Conservation (phyloP, 2,329 filamentous ascomycete genomes). For the Talaromyces marneffei region DNA sequence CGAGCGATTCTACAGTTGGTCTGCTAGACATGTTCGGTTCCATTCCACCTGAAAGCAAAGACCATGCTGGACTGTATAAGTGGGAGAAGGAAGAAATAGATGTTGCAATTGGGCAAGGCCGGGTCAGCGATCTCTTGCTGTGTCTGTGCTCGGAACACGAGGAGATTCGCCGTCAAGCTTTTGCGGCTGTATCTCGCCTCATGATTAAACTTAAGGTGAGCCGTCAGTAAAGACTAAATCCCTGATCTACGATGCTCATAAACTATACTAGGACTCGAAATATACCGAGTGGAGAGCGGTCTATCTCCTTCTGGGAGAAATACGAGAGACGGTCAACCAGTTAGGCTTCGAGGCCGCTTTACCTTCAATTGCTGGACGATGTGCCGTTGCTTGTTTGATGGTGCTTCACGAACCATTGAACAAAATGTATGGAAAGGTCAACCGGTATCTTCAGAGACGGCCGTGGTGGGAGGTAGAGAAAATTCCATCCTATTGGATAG, state of each 20-base stretch:
- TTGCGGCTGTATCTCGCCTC: slow-evolving; percentile 34
- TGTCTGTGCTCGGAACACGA: slow-evolving; percentile 69
- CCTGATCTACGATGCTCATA: slow-evolving; percentile 12
- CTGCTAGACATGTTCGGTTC: slow-evolving; percentile 51
- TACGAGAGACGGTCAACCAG: slow-evolving; percentile 65
- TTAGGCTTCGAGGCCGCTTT: slow-evolving; percentile 54
- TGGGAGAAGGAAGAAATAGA: slow-evolving; percentile 75
- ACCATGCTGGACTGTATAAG: slow-evolving; percentile 44
- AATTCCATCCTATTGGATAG: slow-evolving; percentile 55
- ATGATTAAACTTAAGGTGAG: slow-evolving; percentile 46
- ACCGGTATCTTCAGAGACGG: slow-evolving; percentile 70
- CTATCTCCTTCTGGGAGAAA: slow-evolving; percentile 72
- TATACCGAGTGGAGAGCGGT: slow-evolving; percentile 72
- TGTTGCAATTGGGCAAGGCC: slow-evolving; percentile 71
- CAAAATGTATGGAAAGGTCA: slow-evolving; percentile 78
- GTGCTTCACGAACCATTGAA: slow-evolving; percentile 73
- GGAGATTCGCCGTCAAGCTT: slow-evolving; percentile 72
- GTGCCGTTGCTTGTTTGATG: slow-evolving; percentile 63
- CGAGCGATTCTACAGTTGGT: slow-evolving; percentile 26
- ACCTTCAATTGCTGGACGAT: slow-evolving; percentile 68
- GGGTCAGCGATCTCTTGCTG: slow-evolving; percentile 62
- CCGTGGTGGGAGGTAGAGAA: slow-evolving; percentile 64
- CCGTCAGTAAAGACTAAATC: neutral
- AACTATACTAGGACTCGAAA: slow-evolving; percentile 51
- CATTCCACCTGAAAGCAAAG: slow-evolving; percentile 40